Percentiles rank a stretch among this genome's conserved stretches.
phyloP scores from a whole-genome alignment of 2,329 filamentous ascomycete genomes.

The Fusarium musae region DNA sequence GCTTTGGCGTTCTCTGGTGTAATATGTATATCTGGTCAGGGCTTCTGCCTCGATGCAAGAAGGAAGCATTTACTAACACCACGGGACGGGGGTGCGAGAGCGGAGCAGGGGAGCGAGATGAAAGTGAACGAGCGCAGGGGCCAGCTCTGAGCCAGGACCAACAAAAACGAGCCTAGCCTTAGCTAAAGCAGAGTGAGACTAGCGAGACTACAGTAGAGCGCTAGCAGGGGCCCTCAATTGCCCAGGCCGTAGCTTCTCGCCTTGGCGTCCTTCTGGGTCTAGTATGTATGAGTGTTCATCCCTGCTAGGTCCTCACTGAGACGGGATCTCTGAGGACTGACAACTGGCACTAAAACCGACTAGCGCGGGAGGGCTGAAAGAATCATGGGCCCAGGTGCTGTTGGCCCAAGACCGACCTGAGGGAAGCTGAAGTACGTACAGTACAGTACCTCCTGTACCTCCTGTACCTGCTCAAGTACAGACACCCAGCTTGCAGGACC shows the following conservation, averaged over 20 bases:
- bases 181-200: constrained; percentile 30
- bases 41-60: constrained; percentile 29
- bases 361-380: constrained; percentile 55
- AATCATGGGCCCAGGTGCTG: constrained; percentile 44
- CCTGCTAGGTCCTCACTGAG: constrained; percentile 36
- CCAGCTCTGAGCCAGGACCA: constrained; percentile 9
- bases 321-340: constrained; percentile 47
- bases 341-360: constrained; percentile 43
- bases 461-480: not conserved
- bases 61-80: constrained; percentile 8
- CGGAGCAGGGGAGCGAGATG: constrained; percentile 9
- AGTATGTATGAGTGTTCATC: not conserved
- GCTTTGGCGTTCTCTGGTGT: constrained; percentile 41
- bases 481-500: no score
- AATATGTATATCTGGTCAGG: constrained; percentile 43
- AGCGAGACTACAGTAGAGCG: not conserved
- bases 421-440: constrained; percentile 4
- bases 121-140: constrained; percentile 30
- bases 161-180: constrained; percentile 12
- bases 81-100: constrained; percentile 9
- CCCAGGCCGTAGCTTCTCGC: constrained; percentile 33
- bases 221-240: constrained; percentile 21
- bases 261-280: constrained; percentile 32
- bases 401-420: constrained; percentile 21
- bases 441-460: not conserved